Evolutionary conservation across 805 yeast species (phyloP).

Genomic region (Kuraishia cidri): DNA sequence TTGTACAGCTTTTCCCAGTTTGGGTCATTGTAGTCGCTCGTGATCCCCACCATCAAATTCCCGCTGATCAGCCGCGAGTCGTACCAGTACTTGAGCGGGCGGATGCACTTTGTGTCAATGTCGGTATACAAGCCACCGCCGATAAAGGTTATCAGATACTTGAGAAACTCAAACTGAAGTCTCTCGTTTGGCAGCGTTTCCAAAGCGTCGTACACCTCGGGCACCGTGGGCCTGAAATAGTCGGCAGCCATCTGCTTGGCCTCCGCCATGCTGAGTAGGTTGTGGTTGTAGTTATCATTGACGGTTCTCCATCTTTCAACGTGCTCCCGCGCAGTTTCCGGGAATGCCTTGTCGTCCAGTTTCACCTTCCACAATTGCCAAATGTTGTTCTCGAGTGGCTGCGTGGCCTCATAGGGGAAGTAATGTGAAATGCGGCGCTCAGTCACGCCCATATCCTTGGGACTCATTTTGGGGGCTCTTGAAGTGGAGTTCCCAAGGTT

Average conservation of each 20-base stretch:
- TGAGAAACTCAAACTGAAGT: constrained; percentile 42
- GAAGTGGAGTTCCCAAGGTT: neutral
- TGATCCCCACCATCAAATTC: constrained; percentile 18
- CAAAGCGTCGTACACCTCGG: constrained; percentile 43
- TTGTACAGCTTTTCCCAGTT: constrained; percentile 22
- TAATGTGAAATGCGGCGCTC: constrained; percentile 17
- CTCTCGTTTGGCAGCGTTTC: constrained; percentile 41
- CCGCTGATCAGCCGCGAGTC: constrained; percentile 9
- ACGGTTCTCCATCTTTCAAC: constrained; percentile 22
- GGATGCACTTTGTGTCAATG: constrained; percentile 47
- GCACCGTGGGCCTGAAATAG: constrained; percentile 23
- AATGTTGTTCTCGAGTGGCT: constrained; percentile 18
- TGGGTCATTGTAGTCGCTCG: constrained; percentile 18
- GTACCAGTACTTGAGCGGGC: constrained; percentile 27
- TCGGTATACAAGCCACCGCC: constrained; percentile 59
- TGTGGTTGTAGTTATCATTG: constrained; percentile 19
- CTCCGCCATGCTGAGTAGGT: constrained; percentile 17
- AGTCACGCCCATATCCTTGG: constrained; percentile 17
- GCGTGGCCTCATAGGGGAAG: constrained; percentile 17
- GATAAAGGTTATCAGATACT: constrained; percentile 41
- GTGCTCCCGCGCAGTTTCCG: constrained; percentile 17
- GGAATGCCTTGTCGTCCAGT: constrained; percentile 16
- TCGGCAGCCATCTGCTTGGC: constrained; percentile 11
- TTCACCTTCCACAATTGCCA: constrained; percentile 12
- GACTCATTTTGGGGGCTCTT: constrained; percentile 9